Conservation (phyloP, 352 stramenopile species). For the Aphanomyces euteiches region DNA sequence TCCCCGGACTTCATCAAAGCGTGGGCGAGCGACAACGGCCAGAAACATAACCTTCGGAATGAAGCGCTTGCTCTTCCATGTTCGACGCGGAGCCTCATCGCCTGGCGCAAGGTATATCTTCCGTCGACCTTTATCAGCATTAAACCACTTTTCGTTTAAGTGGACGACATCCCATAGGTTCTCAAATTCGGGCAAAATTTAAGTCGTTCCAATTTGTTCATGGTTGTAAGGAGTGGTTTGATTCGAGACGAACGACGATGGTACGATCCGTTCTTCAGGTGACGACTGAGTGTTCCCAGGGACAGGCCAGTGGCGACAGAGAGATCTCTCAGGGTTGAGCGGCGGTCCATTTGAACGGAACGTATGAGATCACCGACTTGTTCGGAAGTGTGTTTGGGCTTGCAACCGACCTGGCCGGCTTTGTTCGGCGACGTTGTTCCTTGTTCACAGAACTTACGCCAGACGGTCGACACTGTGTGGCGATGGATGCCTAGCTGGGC, state of each 20-base stretch:
- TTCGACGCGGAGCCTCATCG: slow-evolving; percentile 23
- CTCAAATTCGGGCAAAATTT: background rate
- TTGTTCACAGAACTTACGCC: no score
- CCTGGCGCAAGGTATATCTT: slow-evolving; percentile 27
- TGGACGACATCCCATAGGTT: background rate
- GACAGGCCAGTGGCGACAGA: background rate
- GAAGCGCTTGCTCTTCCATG: slow-evolving; percentile 32
- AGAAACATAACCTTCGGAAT: slow-evolving; percentile 41
- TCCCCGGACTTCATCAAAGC: background rate
- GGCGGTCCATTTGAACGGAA: background rate
- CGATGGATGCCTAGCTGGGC: no score
- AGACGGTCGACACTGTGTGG: no score
- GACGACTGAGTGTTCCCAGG: background rate
- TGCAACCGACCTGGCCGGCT: no score
- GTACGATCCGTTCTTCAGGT: background rate
- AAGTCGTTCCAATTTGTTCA: background rate
- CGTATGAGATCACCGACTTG: no score
- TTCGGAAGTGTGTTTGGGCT: no score
- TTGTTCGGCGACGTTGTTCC: no score
- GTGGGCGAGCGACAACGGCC: slow-evolving; percentile 16
- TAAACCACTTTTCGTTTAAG: background rate
- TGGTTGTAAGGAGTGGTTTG: background rate
- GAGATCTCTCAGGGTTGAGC: background rate
- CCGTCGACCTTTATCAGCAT: background rate
- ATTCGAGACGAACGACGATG: background rate